Evolutionary conservation across 805 yeast genomes (phyloP).

Genomic region (Saturnispora sekii): DNA sequence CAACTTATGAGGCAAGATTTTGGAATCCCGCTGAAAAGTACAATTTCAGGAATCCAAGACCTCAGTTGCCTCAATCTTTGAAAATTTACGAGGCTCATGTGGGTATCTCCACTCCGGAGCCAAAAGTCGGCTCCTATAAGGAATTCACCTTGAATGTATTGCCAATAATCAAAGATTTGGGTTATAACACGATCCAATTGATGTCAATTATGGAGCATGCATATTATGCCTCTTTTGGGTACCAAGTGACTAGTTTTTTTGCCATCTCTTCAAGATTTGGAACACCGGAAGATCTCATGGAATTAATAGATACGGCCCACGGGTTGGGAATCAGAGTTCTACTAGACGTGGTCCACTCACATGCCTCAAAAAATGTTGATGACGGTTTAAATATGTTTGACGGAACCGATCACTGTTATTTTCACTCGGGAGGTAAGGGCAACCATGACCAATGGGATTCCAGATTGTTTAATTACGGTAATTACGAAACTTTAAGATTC

Average conservation of each 20-base stretch:
- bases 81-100: conserved; percentile 92
- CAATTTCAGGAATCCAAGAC: conserved; percentile 55
- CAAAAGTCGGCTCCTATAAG: conserved; percentile 71
- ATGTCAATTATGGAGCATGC: conserved; percentile 99
- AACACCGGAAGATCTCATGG: conserved; percentile 89
- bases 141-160: conserved; percentile 74
- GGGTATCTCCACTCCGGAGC: conserved; percentile 90
- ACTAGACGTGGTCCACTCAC: conserved; percentile 91
- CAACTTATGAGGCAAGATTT: conserved; percentile 74
- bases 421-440: conserved; percentile 83
- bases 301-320: conserved; percentile 87
- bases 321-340: conserved; percentile 76
- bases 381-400: conserved; percentile 92
- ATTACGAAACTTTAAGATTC: conserved; percentile 84
- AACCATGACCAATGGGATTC: conserved; percentile 92
- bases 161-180: conserved; percentile 77
- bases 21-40: conserved; percentile 72
- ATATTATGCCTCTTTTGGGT: conserved; percentile 96
- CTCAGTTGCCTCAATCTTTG: conserved; percentile 43
- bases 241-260: conserved; percentile 87
- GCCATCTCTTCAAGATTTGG: conserved; percentile 89
- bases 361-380: conserved; percentile 86
- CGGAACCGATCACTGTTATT: conserved; percentile 91
- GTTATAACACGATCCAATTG: conserved; percentile 87
- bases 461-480: conserved; percentile 85